Base-by-base conservation (phyloP, 371 early-diverging fungal genomes). In the Haplosporangium sp. region DNA sequence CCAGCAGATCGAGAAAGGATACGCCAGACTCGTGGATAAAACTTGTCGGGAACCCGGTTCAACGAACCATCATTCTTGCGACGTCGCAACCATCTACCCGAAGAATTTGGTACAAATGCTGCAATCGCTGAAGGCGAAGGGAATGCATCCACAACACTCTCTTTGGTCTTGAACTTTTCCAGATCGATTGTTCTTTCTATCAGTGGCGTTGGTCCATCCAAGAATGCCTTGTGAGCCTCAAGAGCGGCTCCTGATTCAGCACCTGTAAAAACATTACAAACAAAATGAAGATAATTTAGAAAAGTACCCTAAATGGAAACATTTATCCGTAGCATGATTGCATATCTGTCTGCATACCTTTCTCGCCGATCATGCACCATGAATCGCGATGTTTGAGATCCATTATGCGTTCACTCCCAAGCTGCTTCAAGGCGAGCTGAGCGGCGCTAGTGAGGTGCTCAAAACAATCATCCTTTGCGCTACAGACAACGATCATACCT, bases 11-110 rank as follows among this genome's bases (percentile, higher is more conserved):
- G 80, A 46, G 91, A 83, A 1, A 94, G 84, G 6, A 95, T 84
- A 45, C 84, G 81, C 92, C 94, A 93, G 11, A 94, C 93, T 40
- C 86, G 86, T 8, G 94, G 89, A 71, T 94, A 95, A 73, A 96
- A 96, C 52, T 90, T 85, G 8, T 81, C 73, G 13, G 95, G 95
- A 5, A 91, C 93, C 36, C 95, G 88, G 77, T 94, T 94, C 21
- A 96, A 79, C 6, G 96, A 91, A 20, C 96, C 96, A 73, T 96
- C 95, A 59, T 94, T 94, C 83, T 88, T 88, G 70, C 93, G 86
- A 7, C 90, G 87, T 43, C 94, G 85, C 45, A 95, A 69, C 95
- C 95, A 95, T 29, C 90, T 83, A 16, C 95, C 95, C 50, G 84
- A 70, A 1, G 89, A 84, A 29, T 85, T 85, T 36, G 90, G 91